Base-by-base conservation (phyloP, 2,329 filamentous ascomycete species). In the Volutella citrinella region DNA sequence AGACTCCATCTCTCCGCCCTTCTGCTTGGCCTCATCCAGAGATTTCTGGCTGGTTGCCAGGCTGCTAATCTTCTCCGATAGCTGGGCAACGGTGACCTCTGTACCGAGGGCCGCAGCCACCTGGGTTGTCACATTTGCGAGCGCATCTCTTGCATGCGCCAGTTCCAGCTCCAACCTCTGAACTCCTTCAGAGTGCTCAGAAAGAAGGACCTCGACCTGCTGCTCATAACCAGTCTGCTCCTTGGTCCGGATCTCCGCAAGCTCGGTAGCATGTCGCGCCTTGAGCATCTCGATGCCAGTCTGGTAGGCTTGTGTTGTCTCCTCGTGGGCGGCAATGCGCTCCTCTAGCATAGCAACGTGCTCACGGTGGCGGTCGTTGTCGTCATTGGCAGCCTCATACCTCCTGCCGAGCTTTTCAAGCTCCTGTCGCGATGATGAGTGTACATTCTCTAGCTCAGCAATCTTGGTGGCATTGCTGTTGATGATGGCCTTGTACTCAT, bases 401-500 rank as follows among this genome's bases (percentile, higher is more conserved):
- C 77, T 72, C 32, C 77, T 72, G 8, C 73, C 70, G 27, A 82
- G 74, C 33, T 84, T 74, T 23, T 87, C 78, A 10, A 94, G 72
- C 50, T 91, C 76, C 28, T 74, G 64, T 51, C 80, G 77, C 31
- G 84, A 76, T 17, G 74, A 72, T 19, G 74, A 61, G 55, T 94
- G 84, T 5, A 82, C 77, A 44, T 81, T 66, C 60, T 95, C 88
- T 11, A 95, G 71, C 45, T 85, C 77, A 4, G 80, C 72, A 19
- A 95, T 80, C 50, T 82, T 86, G 23, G 74, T 57, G 10, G 80
- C 70, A 50, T 90, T 87, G 46, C 69, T 73, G 43, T 76, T 74
- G 49, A 94, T 82, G 22, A 85, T 77, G 5, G 74, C 66, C 64
- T 86, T 90, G 64, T 95, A 89, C 55, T 88, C 81, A 32, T 90